Base-by-base conservation (phyloP, 805 yeast species). In the Candida ovalis region DNA sequence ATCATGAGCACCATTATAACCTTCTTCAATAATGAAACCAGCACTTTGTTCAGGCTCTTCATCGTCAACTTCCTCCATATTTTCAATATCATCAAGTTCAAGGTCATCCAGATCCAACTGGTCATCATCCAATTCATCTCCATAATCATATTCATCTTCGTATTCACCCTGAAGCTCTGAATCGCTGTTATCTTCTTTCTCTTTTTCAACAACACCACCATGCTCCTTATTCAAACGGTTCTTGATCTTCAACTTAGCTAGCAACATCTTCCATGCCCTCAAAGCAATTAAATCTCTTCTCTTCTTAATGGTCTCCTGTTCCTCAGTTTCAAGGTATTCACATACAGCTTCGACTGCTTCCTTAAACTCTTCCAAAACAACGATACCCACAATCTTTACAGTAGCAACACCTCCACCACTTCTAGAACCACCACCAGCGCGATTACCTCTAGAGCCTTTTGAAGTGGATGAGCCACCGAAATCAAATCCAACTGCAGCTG, bases 401-500 rank as follows among this genome's bases (percentile, higher is more conserved):
- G 80, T 82, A 0, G 86, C 82, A 1, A 61, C 55, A n/a, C 43
- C 43, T 10, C 47, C 43, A 27, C 46, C 46, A 24, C 45, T 40
- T 15, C 33, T 12, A 4, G 32, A 23, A 13, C 30, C 30, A 56
- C 38, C 38, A 35, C 30, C 30, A 56, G 21, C 38, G 17, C 38
- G 38, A 17, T 30, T 53, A n/a, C 69, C 58, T 30, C 60, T 60
- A 8, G 52, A 37, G 25, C 72, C 64, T 39, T 72, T 62, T 39
- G 68, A 22, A 3, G 28, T n/a, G 23, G 38, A 1, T 4, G 23
- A n/a, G 1, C 61, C 59, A 3, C 54, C 56, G 66, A 87, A 94
- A 47, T 88, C 94, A 68, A 94, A 92, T 0, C 91, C 88, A 2
- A 84, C 83, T 2, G 90, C 91, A 0, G 97, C 98, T 42, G 81